Evolutionary conservation across 495 filamentous ascomycete species (phyloP).

Genomic region (Neurospora intermedia): DNA sequence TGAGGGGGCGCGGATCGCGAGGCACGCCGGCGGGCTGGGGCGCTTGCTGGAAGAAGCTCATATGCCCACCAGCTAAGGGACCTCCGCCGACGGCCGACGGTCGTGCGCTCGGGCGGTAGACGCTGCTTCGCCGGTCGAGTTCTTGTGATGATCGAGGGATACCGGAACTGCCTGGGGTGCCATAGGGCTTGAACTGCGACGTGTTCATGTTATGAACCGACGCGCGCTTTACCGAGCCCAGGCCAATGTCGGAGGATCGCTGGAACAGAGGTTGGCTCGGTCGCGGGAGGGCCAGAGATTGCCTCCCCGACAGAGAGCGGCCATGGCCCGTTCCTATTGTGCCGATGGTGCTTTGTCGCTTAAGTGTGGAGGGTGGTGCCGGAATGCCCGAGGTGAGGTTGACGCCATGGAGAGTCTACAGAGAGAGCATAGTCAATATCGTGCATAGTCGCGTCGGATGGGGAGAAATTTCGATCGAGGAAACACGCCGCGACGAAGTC

Average conservation of each 20-base stretch:
- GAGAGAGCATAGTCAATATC: conserved; percentile 1
- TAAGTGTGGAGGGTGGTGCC: conserved; percentile 87
- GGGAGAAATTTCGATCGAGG: neutral
- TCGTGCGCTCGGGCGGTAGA: conserved; percentile 55
- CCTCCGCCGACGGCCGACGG: conserved; percentile 43
- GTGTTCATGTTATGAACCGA: conserved; percentile 59
- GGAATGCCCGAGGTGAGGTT: conserved; percentile 74
- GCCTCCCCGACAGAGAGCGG: conserved; percentile 70
- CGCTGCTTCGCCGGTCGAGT: conserved; percentile 68
- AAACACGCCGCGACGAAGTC: neutral
- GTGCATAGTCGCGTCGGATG: neutral
- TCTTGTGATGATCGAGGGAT: conserved; percentile 27
- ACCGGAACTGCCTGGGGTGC: conserved; percentile 28
- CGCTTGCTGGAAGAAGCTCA: conserved; percentile 85
- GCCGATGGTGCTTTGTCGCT: conserved; percentile 78
- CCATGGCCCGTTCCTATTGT: conserved; percentile 48
- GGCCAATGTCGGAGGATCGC: conserved; percentile 69
- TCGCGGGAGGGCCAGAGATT: conserved; percentile 69
- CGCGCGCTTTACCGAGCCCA: conserved; percentile 77
- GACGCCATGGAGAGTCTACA: conserved; percentile 66
- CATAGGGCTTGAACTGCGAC: conserved; percentile 48
- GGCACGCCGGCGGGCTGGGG: conserved; percentile 69
- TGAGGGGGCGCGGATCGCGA: conserved; percentile 79
- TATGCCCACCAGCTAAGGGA: conserved; percentile 40
- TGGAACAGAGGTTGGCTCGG: conserved; percentile 78